Percentiles rank a stretch among this genome's conserved stretches.
phyloP scores from a whole-genome alignment of 2,329 filamentous ascomycete genomes.

The Akanthomyces uredinophilus region DNA sequence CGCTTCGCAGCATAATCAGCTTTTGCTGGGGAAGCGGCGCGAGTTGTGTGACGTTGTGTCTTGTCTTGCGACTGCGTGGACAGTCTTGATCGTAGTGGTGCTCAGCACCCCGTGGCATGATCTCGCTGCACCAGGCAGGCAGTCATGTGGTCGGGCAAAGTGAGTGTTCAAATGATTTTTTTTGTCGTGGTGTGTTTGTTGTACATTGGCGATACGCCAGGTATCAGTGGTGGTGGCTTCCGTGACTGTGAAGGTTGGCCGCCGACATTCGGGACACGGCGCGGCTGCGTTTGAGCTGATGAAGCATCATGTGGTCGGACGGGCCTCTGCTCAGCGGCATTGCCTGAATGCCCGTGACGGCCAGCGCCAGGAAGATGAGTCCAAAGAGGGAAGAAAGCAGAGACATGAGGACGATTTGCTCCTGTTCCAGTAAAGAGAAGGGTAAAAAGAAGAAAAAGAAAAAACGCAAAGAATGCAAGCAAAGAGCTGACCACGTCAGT shows the following conservation, averaged over 20 bases:
- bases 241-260: background rate
- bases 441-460: background rate
- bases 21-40: background rate
- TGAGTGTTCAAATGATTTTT: background rate
- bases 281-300: slow-evolving; percentile 7
- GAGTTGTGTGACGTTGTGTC: background rate
- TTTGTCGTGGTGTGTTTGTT: background rate
- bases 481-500: too few species aligned
- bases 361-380: slow-evolving; percentile 7
- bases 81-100: background rate
- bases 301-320: background rate
- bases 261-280: slow-evolving; percentile 9
- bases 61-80: background rate
- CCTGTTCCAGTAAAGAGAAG: background rate
- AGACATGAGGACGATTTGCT: background rate
- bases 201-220: background rate
- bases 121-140: background rate
- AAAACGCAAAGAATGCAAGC: background rate
- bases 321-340: background rate
- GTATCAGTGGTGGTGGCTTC: background rate
- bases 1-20: background rate
- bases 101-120: background rate
- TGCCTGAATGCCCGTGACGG: background rate
- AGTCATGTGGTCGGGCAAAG: background rate
- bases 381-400: slow-evolving; percentile 7